Percentiles rank a stretch among this genome's conserved stretches.
Conservation (phyloP, 2,329 filamentous ascomycete genomes). For the Chrysoporthe deuterocubensis region DNA sequence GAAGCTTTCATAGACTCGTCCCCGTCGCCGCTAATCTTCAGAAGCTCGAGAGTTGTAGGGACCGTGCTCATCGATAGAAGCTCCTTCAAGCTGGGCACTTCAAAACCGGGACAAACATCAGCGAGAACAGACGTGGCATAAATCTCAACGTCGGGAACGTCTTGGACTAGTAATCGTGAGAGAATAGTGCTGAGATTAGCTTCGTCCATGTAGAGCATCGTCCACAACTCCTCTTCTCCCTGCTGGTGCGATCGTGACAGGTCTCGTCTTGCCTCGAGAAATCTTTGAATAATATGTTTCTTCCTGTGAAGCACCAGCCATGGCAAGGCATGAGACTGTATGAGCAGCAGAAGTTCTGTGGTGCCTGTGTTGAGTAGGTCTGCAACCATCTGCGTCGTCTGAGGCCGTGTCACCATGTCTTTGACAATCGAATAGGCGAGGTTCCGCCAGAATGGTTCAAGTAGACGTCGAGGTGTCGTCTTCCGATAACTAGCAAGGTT, state of each 20-base stretch:
- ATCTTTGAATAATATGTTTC: conserved; percentile 76
- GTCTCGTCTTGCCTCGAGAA: conserved; percentile 78
- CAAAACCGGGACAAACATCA: conserved; percentile 72
- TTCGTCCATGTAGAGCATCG: conserved; percentile 54
- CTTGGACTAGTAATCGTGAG: conserved; percentile 63
- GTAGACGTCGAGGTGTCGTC: conserved; percentile 68
- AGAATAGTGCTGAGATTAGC: conserved; percentile 62
- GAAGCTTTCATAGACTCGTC: conserved; percentile 58
- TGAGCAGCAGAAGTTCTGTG: conserved; percentile 72
- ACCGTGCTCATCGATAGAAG: conserved; percentile 78
- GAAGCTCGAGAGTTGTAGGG: conserved; percentile 75
- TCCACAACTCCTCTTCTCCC: conserved; percentile 56
- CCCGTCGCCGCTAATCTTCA: conserved; percentile 77
- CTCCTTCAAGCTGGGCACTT: conserved; percentile 65
- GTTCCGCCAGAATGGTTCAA: conserved; percentile 87
- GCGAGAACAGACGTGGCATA: conserved; percentile 71
- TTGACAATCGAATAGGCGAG: conserved; percentile 83
- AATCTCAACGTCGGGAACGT: conserved; percentile 60
- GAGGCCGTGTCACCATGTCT: conserved; percentile 79
- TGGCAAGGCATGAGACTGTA: conserved; percentile 82
- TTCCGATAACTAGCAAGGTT: conserved; percentile 70
- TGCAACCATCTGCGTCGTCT: conserved; percentile 78
- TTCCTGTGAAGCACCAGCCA: conserved; percentile 82
- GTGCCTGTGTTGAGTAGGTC: conserved; percentile 80
- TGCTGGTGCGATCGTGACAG: neutral